Conservation (phyloP, 1,284 basidiomycete genomes). For the Moesziomyces aphidis region DNA sequence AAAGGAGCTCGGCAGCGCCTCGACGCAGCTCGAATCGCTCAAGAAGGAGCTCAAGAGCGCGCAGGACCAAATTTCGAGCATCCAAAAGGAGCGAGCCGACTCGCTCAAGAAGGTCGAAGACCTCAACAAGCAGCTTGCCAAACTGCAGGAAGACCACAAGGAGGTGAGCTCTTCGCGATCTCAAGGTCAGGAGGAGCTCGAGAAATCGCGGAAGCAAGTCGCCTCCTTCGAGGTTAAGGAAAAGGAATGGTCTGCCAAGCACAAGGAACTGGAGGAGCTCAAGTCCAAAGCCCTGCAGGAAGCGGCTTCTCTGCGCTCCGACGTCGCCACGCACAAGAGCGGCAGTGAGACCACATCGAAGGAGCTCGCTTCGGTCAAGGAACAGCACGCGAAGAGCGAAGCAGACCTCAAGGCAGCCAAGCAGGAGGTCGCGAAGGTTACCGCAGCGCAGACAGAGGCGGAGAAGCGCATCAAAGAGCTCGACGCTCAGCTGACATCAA, state of each 20-base stretch:
- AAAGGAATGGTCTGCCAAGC: slow-evolving; percentile 28
- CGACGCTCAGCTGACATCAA: slow-evolving; percentile 10
- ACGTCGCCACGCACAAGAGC: slow-evolving; percentile 25
- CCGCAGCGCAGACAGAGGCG: slow-evolving; percentile 1
- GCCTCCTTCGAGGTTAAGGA: slow-evolving; percentile 13
- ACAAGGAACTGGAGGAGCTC: slow-evolving; percentile 28
- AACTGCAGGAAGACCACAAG: slow-evolving; percentile 28
- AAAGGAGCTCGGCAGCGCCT: slow-evolving; percentile 14
- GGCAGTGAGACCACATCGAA: slow-evolving; percentile 16
- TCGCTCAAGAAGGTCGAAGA: slow-evolving; percentile 17
- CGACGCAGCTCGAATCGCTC: slow-evolving; percentile 9
- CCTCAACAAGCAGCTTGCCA: slow-evolving; percentile 22
- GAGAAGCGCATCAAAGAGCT: slow-evolving; percentile 26
- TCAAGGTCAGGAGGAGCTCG: slow-evolving; percentile 23
- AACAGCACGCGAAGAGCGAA: slow-evolving; percentile 18
- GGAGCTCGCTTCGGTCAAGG: slow-evolving; percentile 19
- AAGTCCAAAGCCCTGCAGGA: slow-evolving; percentile 21
- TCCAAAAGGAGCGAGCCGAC: slow-evolving; percentile 15
- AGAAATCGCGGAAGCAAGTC: slow-evolving; percentile 24
- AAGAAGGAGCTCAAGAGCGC: slow-evolving; percentile 17
- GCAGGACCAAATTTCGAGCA: slow-evolving; percentile 7
- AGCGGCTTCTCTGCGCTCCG: slow-evolving; percentile 12
- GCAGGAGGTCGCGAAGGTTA: slow-evolving; percentile 17
- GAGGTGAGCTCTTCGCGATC: slow-evolving; percentile 11
- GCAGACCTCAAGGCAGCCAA: slow-evolving; percentile 23